phyloP scores from a whole-genome alignment of 345 rosid genomes.

The Pistacia integerrima region DNA sequence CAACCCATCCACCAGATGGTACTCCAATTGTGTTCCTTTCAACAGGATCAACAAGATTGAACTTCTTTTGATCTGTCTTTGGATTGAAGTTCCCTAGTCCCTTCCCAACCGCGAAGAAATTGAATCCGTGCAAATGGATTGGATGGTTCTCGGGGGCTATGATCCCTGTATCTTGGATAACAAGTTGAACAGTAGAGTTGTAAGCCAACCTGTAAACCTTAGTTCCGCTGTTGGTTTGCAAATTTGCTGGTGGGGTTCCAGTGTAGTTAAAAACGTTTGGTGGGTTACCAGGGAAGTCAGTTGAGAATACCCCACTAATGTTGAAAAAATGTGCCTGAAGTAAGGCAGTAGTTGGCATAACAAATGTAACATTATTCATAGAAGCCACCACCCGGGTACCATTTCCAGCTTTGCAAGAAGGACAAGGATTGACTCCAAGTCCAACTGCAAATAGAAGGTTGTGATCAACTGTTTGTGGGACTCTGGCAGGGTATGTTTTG shows the following conservation, averaged over 20 bases:
- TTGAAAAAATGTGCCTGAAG: slow-evolving; percentile 88
- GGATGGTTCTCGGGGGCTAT: slow-evolving; percentile 88
- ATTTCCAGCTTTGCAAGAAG: slow-evolving; percentile 73
- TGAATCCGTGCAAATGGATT: slow-evolving; percentile 83
- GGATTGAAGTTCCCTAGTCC: slow-evolving; percentile 79
- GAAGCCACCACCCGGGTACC: slow-evolving; percentile 79
- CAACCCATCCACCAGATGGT: slow-evolving; percentile 96
- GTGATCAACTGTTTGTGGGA: slow-evolving; percentile 74
- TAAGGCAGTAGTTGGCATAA: slow-evolving; percentile 75
- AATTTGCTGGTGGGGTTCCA: slow-evolving; percentile 55
- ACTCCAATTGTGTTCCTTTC: slow-evolving; percentile 94
- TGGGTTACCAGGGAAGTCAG: slow-evolving; percentile 81
- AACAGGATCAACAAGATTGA: slow-evolving; percentile 87
- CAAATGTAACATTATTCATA: slow-evolving; percentile 79
- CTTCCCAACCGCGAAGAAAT: slow-evolving; percentile 74
- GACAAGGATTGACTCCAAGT: slow-evolving; percentile 74
- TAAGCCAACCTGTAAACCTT: slow-evolving; percentile 62
- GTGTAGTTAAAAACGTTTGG: slow-evolving; percentile 61
- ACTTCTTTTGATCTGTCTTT: slow-evolving; percentile 58
- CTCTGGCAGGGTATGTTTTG: slow-evolving; percentile 63
- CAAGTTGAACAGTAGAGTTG: slow-evolving; percentile 77
- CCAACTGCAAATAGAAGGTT: slow-evolving; percentile 75
- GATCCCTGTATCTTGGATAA: slow-evolving; percentile 84
- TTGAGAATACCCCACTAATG: slow-evolving; percentile 74
- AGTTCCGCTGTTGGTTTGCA: slow-evolving; percentile 64